Evolutionary conservation across 805 yeast species (phyloP), one percentile per base, ranked within the genome.

Genomic region (Teunomyces atbi): DNA sequence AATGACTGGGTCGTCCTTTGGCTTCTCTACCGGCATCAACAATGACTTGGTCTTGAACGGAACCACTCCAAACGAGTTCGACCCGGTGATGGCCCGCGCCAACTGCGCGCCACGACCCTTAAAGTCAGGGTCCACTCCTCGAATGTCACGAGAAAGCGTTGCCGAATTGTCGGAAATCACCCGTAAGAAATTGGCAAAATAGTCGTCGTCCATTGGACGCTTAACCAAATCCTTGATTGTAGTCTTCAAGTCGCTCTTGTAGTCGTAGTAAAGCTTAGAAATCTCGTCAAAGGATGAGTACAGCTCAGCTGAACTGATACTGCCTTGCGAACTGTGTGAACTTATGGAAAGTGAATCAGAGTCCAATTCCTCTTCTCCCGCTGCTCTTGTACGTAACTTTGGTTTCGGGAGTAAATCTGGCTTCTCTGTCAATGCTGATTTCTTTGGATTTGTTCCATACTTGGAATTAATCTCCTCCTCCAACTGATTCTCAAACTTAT

Each of bases 401-500:
- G 26, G n/a, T n/a, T n/a, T n/a, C 8, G 26, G 11, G 26, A 2
- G 26, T 7, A 23, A 23, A 10, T 11, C 26, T 23, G 7, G 11
- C 8, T 23, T 23, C 26, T 23, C 26, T 6, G 10, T 23, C 10
- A 23, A 23, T 7, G 26, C 26, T 7, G 11, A 2, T 10, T 34
- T 12, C 13, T 11, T 12, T 11, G 12, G 38, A 19, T 16, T 15
- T 11, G 21, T 20, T 12, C 4, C 30, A 18, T 30, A 27, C 30
- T 37, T 20, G 10, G 23, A 15, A 28, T 52, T 61, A 49, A 67
- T 51, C 58, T 64, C 59, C 12, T 62, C 64, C 45, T 74, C 74
- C 30, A 82, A 56, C 10, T 64, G 55, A 3, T 52, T 48, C 56
- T 82, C 86, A 62, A 78, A 83, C n/a, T 62, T 51, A 37, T 69